Evolutionary conservation across 768 basidiomycete species (phyloP).

Genomic region (Psilocybe azurescens): DNA sequence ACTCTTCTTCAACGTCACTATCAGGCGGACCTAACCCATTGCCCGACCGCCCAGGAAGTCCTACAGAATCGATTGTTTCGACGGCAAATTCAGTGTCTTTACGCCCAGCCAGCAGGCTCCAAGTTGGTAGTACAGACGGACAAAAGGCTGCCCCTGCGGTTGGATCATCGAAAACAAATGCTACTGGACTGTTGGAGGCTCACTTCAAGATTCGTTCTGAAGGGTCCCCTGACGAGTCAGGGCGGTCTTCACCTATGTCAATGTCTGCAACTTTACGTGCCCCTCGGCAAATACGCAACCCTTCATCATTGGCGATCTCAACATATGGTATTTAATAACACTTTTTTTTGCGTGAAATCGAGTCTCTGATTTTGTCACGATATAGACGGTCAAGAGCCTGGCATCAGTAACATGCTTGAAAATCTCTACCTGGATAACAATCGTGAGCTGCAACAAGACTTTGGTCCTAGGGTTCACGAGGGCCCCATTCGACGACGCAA

Average conservation of each 20-base stretch:
- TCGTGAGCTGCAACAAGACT: slow-evolving; percentile 86
- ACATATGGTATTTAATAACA: slow-evolving; percentile 61
- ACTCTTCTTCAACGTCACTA: slow-evolving; percentile 34
- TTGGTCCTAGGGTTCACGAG: slow-evolving; percentile 87
- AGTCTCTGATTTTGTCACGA: slow-evolving; percentile 3
- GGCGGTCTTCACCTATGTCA: slow-evolving; percentile 77
- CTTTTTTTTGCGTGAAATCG: slow-evolving; percentile 22
- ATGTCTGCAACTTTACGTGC: slow-evolving; percentile 60
- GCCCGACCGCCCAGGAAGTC: slow-evolving; percentile 72
- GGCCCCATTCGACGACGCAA: slow-evolving; percentile 82
- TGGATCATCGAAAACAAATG: slow-evolving; percentile 84
- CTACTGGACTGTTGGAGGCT: slow-evolving; percentile 80
- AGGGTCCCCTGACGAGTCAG: slow-evolving; percentile 73
- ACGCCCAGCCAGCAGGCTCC: slow-evolving; percentile 63
- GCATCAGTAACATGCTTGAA: slow-evolving; percentile 88
- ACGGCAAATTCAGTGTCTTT: slow-evolving; percentile 68
- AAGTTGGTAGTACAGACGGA: slow-evolving; percentile 73
- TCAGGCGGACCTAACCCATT: slow-evolving; percentile 31
- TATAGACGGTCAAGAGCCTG: slow-evolving; percentile 88
- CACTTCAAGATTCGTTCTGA: slow-evolving; percentile 72
- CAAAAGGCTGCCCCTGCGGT: slow-evolving; percentile 91
- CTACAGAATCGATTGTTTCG: slow-evolving; percentile 83
- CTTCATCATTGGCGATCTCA: slow-evolving; percentile 66
- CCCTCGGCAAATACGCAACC: slow-evolving; percentile 49
- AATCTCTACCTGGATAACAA: slow-evolving; percentile 88